Conservation (phyloP, 768 basidiomycete genomes). For the Psilocybe subaeruginosa region DNA sequence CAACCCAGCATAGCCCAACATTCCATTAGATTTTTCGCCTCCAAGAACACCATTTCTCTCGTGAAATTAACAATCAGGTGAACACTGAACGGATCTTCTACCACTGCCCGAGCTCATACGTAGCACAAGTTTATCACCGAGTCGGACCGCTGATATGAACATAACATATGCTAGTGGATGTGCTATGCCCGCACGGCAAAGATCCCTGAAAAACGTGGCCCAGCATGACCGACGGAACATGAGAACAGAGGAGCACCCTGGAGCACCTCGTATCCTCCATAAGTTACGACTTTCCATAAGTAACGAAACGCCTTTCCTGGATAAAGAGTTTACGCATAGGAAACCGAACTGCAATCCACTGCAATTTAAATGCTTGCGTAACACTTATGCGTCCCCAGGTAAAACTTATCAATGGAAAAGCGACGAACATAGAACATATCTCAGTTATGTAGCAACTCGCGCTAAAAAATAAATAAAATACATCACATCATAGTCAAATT, state of each 20-base stretch:
- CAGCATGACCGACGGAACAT: constrained; percentile 8
- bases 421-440: not conserved
- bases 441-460: no score
- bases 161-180: not conserved
- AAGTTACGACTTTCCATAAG: not conserved
- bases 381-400: not conserved
- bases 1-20: not conserved
- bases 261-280: not conserved
- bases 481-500: not conserved
- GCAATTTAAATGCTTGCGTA: not conserved
- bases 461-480: no score
- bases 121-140: not conserved
- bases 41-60: not conserved
- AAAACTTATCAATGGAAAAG: not conserved
- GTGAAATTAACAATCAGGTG: not conserved
- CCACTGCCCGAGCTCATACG: not conserved
- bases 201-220: not conserved
- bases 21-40: not conserved
- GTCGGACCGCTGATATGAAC: not conserved
- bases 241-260: not conserved
- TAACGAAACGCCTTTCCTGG: not conserved
- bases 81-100: not conserved
- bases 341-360: not conserved
- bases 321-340: not conserved
- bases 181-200: not conserved